Evolutionary conservation across 2,329 filamentous ascomycete species (phyloP), one percentile per base, ranked within the genome.

Genomic region (Juglanconis juglandina): DNA sequence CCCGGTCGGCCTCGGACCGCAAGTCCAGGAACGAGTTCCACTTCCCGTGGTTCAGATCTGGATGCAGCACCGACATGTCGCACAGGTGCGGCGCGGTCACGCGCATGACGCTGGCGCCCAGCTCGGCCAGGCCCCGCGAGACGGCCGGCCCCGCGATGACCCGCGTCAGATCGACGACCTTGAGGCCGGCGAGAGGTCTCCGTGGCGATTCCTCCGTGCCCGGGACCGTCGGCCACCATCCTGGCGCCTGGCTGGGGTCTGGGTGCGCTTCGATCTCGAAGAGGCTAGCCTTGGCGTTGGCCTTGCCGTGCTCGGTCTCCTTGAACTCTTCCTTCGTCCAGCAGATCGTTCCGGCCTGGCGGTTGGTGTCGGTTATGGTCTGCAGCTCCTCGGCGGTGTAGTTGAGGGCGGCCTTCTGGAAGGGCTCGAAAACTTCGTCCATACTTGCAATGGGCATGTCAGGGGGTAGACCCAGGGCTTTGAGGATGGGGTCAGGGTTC

Each of bases 91-190:
- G 70, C 4, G 72, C 69, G 10, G 76, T 78, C 44, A 81, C 67
- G 33, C 78, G 70, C 66, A 81, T 75, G 0, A 81, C 77, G 34
- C 76, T 75, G 0, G 79, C 79, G 2, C 79, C 79, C 7, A 79
- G 66, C 59, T 77, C 73, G 0, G 77, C 76, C 1, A 80, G 67
- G 2, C 74, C 69, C 3, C 74, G 70, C 1, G 76, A 76, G 11
- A 80, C 72, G 30, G 74, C 72, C 3, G 78, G 78, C 0, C 74
- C 78, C 35, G 78, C 79, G 56, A 81, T 81, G 42, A 81, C 72
- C 3, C 79, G 69, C 8, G 74, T 78, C 48, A 81, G 65, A 61
- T 85, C 81, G 5, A 85, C 68, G 1, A 85, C 76, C 61, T 77
- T 78, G 65, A 81, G 68, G 0, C 78, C 81, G 1, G 77, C 72